Evolutionary conservation across 345 rosid genomes (phyloP).

Genomic region (Citrus mangshanensis): DNA sequence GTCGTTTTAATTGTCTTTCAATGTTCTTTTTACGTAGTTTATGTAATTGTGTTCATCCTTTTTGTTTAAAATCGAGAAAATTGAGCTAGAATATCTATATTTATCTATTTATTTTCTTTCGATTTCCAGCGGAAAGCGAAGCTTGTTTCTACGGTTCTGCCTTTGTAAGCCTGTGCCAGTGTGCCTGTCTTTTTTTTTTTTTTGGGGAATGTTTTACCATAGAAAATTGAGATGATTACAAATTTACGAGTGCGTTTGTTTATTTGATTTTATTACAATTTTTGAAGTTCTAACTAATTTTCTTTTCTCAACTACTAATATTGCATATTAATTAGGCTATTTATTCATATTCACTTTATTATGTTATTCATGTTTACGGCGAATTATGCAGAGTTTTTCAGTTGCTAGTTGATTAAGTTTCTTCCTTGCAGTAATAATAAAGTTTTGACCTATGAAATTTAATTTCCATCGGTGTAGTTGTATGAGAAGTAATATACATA

Average conservation of each 20-base stretch:
- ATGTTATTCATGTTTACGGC: background rate
- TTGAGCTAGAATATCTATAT: background rate
- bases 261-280: background rate
- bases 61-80: background rate
- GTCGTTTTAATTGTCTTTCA: background rate
- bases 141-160: background rate
- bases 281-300: background rate
- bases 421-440: background rate
- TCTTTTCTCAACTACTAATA: background rate
- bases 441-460: background rate
- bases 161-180: background rate
- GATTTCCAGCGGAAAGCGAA: background rate
- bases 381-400: slow-evolving; percentile 10
- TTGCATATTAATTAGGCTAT: background rate
- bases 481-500: too few relatives aligned
- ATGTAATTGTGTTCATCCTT: background rate
- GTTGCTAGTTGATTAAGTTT: background rate
- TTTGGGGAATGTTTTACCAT: too few relatives aligned
- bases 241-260: too few relatives aligned
- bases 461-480: background rate
- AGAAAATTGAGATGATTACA: background rate
- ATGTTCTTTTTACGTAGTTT: background rate
- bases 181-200: background rate
- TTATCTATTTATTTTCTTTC: background rate
- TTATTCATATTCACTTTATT: background rate